Evolutionary conservation across 345 rosid genomes (phyloP).

Genomic region (Brassica rapa): DNA sequence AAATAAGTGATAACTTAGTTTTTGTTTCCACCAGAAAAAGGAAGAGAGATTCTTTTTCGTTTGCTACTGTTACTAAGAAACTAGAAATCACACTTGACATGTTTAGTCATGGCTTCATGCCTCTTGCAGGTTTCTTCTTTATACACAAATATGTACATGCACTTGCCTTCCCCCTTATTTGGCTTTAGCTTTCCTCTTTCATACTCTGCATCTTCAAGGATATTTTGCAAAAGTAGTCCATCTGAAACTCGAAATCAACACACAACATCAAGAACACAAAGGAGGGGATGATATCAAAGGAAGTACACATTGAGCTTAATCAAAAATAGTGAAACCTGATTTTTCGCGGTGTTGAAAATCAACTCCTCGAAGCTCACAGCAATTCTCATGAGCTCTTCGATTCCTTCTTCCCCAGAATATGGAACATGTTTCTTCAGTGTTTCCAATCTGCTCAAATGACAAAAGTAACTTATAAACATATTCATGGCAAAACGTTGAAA

Average conservation of each 20-base stretch:
- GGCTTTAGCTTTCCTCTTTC: slow-evolving; percentile 47
- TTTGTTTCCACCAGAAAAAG: not conserved
- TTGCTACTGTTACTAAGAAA: not conserved
- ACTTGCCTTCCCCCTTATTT: not conserved
- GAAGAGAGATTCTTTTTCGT: not conserved
- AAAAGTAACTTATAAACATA: not conserved
- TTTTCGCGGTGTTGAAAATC: slow-evolving; percentile 13
- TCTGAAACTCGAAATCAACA: slow-evolving; percentile 43
- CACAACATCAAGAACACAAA: not conserved
- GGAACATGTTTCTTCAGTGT: slow-evolving; percentile 13
- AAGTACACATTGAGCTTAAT: not conserved
- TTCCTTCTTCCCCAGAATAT: not conserved
- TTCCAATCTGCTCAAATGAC: slow-evolving; percentile 7
- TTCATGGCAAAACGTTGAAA: not conserved
- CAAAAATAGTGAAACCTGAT: not conserved
- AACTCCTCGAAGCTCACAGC: slow-evolving; percentile 23
- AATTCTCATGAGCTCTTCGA: slow-evolving; percentile 13
- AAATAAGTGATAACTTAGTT: not conserved
- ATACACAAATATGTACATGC: not conserved
- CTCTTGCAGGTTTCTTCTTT: not conserved
- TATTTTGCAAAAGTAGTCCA: slow-evolving; percentile 66
- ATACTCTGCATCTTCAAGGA: slow-evolving; percentile 69
- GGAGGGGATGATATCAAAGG: not conserved
- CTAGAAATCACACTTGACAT: not conserved
- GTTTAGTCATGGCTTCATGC: not conserved